Conservation (phyloP, 1,284 basidiomycete genomes). For the Sanghuangporus sanghuang region DNA sequence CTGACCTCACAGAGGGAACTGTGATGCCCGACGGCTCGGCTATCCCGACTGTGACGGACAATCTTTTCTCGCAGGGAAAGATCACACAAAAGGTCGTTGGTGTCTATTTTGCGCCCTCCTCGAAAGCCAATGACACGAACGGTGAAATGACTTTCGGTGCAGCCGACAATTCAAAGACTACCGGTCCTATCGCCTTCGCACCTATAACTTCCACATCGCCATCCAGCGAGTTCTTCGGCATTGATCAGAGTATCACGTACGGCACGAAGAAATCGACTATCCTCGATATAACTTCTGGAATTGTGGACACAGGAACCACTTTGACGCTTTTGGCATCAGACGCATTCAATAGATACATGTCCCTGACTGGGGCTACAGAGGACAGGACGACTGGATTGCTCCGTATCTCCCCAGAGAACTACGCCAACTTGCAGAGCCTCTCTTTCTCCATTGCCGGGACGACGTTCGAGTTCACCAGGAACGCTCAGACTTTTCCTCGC, state of each 20-base stretch:
- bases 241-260: slow-evolving; percentile 28
- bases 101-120: slow-evolving; percentile 12
- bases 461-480: slow-evolving; percentile 16
- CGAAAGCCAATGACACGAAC: background rate
- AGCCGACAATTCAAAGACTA: slow-evolving; percentile 13
- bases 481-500: slow-evolving; percentile 19
- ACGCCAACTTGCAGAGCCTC: slow-evolving; percentile 17
- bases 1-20: slow-evolving; percentile 10
- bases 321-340: slow-evolving; percentile 17
- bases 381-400: slow-evolving; percentile 20
- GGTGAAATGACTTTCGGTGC: slow-evolving; percentile 19
- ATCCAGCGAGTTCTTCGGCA: slow-evolving; percentile 30
- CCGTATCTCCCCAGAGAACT: slow-evolving; percentile 7
- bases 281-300: slow-evolving; percentile 17
- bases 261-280: slow-evolving; percentile 17
- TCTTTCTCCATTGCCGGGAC: slow-evolving; percentile 17
- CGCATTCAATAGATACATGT: slow-evolving; percentile 16
- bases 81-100: slow-evolving; percentile 5
- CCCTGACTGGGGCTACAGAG: slow-evolving; percentile 13
- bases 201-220: slow-evolving; percentile 21
- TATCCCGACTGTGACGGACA: slow-evolving; percentile 22
- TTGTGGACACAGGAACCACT: slow-evolving; percentile 24
- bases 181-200: slow-evolving; percentile 8
- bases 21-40: slow-evolving; percentile 7
- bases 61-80: slow-evolving; percentile 12